A percentile compares a stretch with the other conserved stretches of the same genome.
Evolutionary conservation across 108 stramenopile species (phyloP).

Genomic region (Epithemia pelagica): DNA sequence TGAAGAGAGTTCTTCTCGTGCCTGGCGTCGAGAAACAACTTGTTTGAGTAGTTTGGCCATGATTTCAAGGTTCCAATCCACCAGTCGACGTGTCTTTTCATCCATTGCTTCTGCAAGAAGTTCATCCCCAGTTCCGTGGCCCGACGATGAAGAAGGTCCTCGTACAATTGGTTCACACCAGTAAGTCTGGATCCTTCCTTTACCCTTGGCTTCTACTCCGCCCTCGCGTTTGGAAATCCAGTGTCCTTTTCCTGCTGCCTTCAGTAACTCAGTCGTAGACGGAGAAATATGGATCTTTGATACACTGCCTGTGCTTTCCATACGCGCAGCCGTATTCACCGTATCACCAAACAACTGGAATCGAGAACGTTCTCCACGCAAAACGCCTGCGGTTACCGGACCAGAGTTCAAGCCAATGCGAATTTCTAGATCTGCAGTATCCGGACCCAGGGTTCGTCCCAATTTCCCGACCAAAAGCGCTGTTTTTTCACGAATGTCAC

Average conservation of each 20-base stretch:
- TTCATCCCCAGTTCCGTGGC: not conserved
- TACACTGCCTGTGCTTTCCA: slow-evolving; percentile 29
- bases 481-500: slow-evolving; percentile 30
- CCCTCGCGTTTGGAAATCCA: slow-evolving; percentile 30
- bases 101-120: not conserved
- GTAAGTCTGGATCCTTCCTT: slow-evolving; percentile 45
- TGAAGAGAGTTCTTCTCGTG: not conserved
- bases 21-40: slow-evolving; percentile 20
- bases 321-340: slow-evolving; percentile 39
- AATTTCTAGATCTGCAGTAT: slow-evolving; percentile 21
- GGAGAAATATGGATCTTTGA: slow-evolving; percentile 26
- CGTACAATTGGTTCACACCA: slow-evolving; percentile 15
- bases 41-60: slow-evolving; percentile 18
- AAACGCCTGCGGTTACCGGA: slow-evolving; percentile 20
- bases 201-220: slow-evolving; percentile 50
- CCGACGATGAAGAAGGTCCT: not conserved
- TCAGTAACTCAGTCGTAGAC: slow-evolving; percentile 28
- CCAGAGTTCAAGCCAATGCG: slow-evolving; percentile 14
- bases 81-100: slow-evolving; percentile 17
- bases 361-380: slow-evolving; percentile 10
- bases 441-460: slow-evolving; percentile 20
- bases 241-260: slow-evolving; percentile 22
- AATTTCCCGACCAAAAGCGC: slow-evolving; percentile 28
- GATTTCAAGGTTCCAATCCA: slow-evolving; percentile 35
- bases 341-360: slow-evolving; percentile 26